Evolutionary conservation across 148 eudicot species (phyloP).

Genomic region (Nepenthes gracilis): DNA sequence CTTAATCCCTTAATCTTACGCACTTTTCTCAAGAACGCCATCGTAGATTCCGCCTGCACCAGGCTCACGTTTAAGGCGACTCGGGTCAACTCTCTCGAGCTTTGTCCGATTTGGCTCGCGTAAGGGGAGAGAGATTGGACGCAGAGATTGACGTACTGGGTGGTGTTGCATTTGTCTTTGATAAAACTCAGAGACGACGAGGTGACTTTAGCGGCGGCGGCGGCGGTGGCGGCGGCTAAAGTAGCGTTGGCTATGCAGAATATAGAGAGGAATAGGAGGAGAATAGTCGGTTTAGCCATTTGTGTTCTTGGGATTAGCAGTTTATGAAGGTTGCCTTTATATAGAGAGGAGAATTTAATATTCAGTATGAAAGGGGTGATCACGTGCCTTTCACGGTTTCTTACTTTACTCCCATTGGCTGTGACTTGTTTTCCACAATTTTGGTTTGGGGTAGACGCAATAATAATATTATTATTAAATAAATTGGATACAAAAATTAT

Average conservation of each 20-base stretch:
- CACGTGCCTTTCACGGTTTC: too few relatives aligned
- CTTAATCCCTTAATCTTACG: slow-evolving; percentile 22
- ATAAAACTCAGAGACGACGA: slow-evolving; percentile 23
- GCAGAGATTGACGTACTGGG: slow-evolving; percentile 41
- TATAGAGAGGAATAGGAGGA: background rate
- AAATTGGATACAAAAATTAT: too few relatives aligned
- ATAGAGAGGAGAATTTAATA: too few relatives aligned
- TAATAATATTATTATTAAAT: too few relatives aligned
- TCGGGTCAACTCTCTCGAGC: slow-evolving; percentile 36
- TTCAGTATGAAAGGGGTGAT: too few relatives aligned
- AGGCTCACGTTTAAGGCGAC: slow-evolving; percentile 49
- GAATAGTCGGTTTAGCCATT: too few relatives aligned
- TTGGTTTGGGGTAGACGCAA: too few relatives aligned
- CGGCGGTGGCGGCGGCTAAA: background rate
- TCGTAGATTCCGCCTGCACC: slow-evolving; percentile 22
- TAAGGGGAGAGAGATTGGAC: slow-evolving; percentile 33
- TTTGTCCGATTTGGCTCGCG: slow-evolving; percentile 26
- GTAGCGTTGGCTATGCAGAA: background rate
- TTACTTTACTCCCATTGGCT: too few relatives aligned
- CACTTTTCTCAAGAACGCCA: slow-evolving; percentile 21
- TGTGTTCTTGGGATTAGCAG: too few relatives aligned
- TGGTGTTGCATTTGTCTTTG: slow-evolving; percentile 32
- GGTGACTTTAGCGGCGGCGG: background rate
- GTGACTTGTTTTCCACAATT: too few relatives aligned
- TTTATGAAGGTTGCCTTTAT: too few relatives aligned